A percentile compares a stretch with the other conserved stretches of the same genome.
phyloP scores from a whole-genome alignment of 352 stramenopile genomes.

The Pythium phragmiticola region DNA sequence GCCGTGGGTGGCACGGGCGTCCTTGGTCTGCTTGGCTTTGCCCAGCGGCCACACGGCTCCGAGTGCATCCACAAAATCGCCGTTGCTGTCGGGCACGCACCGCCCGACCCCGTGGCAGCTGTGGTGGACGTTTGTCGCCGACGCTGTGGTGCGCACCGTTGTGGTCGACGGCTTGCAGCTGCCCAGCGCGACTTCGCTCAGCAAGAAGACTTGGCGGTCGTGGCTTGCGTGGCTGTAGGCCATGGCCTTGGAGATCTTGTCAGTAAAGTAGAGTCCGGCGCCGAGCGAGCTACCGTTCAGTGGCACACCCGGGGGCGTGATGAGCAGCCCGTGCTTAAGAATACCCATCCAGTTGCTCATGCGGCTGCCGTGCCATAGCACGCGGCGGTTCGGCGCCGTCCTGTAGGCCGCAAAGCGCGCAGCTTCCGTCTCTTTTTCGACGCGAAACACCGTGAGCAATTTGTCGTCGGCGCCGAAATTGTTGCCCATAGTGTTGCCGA shows the following conservation, averaged over 20 bases:
- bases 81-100: conserved; percentile 46
- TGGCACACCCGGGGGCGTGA: conserved; percentile 73
- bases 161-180: conserved; percentile 43
- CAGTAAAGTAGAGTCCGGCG: conserved; percentile 87
- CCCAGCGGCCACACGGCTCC: conserved; percentile 69
- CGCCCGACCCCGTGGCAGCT: conserved; percentile 72
- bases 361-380: conserved; percentile 88
- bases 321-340: conserved; percentile 72
- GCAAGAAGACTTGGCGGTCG: conserved; percentile 48
- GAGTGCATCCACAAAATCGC: conserved; percentile 53
- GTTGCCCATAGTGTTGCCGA: conserved; percentile 21
- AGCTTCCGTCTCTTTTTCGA: conserved; percentile 51
- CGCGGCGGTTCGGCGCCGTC: conserved; percentile 48
- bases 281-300: conserved; percentile 79
- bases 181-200: conserved; percentile 73
- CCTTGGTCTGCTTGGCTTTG: conserved; percentile 48
- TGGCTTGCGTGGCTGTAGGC: conserved; percentile 64
- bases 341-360: conserved; percentile 86
- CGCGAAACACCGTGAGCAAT: conserved; percentile 56
- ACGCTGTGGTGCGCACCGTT: background rate
- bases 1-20: conserved; percentile 47
- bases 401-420: conserved; percentile 53
- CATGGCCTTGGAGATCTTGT: conserved; percentile 79
- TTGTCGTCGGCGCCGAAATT: conserved; percentile 51
- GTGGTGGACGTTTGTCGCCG: conserved; percentile 32